phyloP scores from a whole-genome alignment of 2,329 filamentous ascomycete genomes.

The Colletotrichum coccodes region DNA sequence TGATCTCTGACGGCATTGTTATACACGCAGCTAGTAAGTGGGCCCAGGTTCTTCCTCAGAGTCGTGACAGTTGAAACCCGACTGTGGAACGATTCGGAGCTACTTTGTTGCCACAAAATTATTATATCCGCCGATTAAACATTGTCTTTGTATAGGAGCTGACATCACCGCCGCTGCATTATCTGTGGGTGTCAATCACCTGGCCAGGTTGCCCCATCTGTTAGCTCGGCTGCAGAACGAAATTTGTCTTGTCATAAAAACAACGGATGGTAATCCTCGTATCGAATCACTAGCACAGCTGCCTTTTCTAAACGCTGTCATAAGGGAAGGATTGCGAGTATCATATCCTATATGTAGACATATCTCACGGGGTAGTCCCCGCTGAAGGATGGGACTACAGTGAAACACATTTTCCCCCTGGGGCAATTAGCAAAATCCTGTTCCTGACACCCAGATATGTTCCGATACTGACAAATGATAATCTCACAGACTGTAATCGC shows the following conservation, averaged over 20 bases:
- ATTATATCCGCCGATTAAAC: too few species aligned
- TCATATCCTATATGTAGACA: conserved; percentile 18
- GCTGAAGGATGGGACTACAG: conserved; percentile 10
- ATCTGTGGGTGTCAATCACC: background rate
- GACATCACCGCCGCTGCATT: conserved; percentile 11
- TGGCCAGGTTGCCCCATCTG: background rate
- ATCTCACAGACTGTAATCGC: background rate
- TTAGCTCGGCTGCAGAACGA: background rate
- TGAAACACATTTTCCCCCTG: background rate
- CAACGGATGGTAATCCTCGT: background rate
- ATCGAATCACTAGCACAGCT: conserved; percentile 7
- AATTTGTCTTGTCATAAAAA: background rate
- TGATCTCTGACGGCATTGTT: conserved; percentile 10
- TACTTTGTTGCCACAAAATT: too few species aligned
- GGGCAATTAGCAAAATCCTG: background rate
- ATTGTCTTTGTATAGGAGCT: background rate
- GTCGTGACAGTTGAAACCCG: too few species aligned
- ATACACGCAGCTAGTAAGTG: conserved; percentile 8
- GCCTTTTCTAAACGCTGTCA: conserved; percentile 16
- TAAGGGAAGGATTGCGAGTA: conserved; percentile 26
- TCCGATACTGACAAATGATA: too few species aligned
- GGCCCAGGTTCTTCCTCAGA: too few species aligned
- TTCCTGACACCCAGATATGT: too few species aligned
- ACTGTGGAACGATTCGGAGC: too few species aligned
- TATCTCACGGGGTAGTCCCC: conserved; percentile 22